Evolutionary conservation across 2,329 filamentous ascomycete species (phyloP), one percentile per base, ranked within the genome.

Genomic region (Epichloe hybrida): DNA sequence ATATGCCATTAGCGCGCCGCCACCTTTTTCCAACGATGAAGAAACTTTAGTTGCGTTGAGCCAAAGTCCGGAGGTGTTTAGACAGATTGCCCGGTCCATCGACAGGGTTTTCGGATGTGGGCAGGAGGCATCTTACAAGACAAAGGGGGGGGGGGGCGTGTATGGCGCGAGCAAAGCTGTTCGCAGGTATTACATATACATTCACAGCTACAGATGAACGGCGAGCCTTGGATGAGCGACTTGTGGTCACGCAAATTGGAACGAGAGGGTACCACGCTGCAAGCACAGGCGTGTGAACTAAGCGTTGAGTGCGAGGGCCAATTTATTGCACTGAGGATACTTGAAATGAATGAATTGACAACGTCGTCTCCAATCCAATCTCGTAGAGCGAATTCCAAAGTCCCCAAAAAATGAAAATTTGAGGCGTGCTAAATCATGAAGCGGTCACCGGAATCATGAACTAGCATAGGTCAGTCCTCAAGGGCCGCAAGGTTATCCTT

Each of bases 181-280:
- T 5, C 50, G 55, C 0, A 56, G 63, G 53, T 72, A 69, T 49
- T n/a, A n/a, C n/a, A n/a, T n/a, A n/a, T n/a, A 73, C 70, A 0
- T 69, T 73, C 52, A 56, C 59, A 2, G 59, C 54, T 17, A 62
- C 59, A 0, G 55, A 64, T 17, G 17, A 17, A 51, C 62, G 56
- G 50, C 41, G 61, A 68, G 52, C 61, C 65, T 38, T 67, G 64
- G 65, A 74, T 71, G 17, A 17, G 17, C 50, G 62, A 66, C 46
- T 50, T 74, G 56, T n/a, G n/a, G 65, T 65, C 0, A 50, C 53
- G 0, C 58, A 54, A 52, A 68, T 74, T 3, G 72, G 71, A 0
- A 70, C 63, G 59, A 68, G 62, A 56, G 72, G 72, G 2, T 74
- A 74, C 53, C 72, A 74, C 52, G 63, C 62, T 17, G 61, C 64